phyloP scores from a whole-genome alignment of 2,329 filamentous ascomycete genomes.

The Curvularia eragrostidis region DNA sequence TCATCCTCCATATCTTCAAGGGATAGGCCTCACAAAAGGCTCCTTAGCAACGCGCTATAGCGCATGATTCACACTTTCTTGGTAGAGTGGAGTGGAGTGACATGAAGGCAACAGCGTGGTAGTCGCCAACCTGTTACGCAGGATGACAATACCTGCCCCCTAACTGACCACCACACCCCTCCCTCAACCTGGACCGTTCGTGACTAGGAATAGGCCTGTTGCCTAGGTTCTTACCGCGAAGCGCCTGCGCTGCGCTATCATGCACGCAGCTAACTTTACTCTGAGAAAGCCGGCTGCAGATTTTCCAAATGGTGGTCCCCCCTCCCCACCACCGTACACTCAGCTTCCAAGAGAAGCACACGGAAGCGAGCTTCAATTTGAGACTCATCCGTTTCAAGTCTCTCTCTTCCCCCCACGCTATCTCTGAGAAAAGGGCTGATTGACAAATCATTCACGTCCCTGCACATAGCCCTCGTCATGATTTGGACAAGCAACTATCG shows the following conservation, averaged over 20 bases:
- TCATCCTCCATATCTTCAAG: slow-evolving; percentile 6
- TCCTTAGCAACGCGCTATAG: neutral
- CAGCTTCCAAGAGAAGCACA: neutral
- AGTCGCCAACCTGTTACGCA: neutral
- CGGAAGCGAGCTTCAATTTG: neutral
- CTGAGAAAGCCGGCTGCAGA: neutral
- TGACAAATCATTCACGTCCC: neutral
- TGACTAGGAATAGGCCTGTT: neutral
- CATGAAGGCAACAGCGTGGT: neutral
- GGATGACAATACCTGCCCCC: neutral
- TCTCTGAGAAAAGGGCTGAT: too few relatives aligned
- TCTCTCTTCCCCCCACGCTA: neutral
- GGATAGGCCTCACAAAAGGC: neutral
- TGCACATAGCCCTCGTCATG: neutral
- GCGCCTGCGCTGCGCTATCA: neutral
- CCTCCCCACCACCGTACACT: neutral
- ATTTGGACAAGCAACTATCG: neutral
- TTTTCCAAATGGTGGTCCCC: neutral
- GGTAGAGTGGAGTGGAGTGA: neutral
- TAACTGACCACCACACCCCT: neutral
- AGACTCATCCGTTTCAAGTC: neutral
- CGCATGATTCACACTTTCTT: neutral
- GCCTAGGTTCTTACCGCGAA: neutral
- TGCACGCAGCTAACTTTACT: neutral
- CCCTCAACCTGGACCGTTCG: neutral